Base-by-base conservation (phyloP, 305 asterid species). In the Andrographis paniculata region DNA sequence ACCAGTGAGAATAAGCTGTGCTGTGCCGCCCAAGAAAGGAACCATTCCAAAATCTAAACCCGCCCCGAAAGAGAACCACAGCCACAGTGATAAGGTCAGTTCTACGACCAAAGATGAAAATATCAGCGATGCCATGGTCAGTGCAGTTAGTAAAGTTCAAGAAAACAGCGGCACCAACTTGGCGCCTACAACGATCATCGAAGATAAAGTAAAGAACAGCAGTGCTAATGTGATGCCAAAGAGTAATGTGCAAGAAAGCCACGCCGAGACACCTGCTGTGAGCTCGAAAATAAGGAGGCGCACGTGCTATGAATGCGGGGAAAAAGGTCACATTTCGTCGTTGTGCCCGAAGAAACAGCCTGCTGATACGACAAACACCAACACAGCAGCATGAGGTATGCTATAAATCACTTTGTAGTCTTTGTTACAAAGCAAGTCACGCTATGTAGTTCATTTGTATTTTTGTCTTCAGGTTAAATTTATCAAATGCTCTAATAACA, bases 231-330 rank as follows among this genome's bases (percentile, higher is more conserved):
- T 47, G 9, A 5, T 17, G 47, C 35, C 38, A 33, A n/a, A 9
- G 8, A 11, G 38, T 33, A 33, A 33, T 6, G 38, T 48, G 48
- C 62, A 61, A 58, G 74, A 22, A 33, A 50, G n/a, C 13, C 43
- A 23, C 53, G 65, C 14, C 49, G 74, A 11, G 53, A 52, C 42
- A 22, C 43, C 41, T 22, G 59, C 60, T 22, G 56, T 73, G 20
- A 83, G 85, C 43, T 75, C 94, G 24, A 91, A 86, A 74, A 80
- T 87, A 50, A 74, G 78, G 70, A 74, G 95, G 57, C 73, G 99
- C 36, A 80, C 92, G 14, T 91, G 99, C 55, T 86, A 91, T 1
- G 94, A 78, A 55, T 86, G 99, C 55, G 96, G 95, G 44, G 94
- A 83, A 55, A 73, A 68, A 2, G 99, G 94, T n/a, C 99, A 91